These are phyloP conservation scores for Ustilago xerochloae DNA, from an alignment of 1,284 basidiomycete species.

Conservation along the genomic window DNA sequence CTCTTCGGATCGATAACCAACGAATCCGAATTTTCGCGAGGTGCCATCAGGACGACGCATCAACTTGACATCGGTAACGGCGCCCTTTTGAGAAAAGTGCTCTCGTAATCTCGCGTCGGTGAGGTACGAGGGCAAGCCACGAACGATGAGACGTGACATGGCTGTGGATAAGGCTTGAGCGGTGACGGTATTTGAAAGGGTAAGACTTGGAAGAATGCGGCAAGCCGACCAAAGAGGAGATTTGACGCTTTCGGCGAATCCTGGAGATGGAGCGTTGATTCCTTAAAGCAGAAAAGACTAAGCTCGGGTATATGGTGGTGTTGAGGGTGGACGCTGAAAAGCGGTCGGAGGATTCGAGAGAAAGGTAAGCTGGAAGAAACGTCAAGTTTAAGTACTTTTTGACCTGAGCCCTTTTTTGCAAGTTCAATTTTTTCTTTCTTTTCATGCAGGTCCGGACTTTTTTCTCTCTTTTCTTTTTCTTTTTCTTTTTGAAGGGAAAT, in stretches of 20 bases:
- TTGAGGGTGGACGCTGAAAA: slow-evolving; percentile 30
- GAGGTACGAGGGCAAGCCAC: slow-evolving; percentile 83
- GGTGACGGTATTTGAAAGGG: not conserved
- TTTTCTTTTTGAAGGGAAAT: slow-evolving; percentile 1
- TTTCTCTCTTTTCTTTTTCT: not conserved
- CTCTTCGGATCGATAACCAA: slow-evolving; percentile 84
- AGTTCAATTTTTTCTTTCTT: slow-evolving; percentile 3
- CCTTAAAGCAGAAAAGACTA: not conserved
- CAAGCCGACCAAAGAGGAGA: not conserved
- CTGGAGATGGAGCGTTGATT: not conserved
- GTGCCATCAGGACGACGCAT: slow-evolving; percentile 81
- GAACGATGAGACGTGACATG: slow-evolving; percentile 88
- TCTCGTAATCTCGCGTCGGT: slow-evolving; percentile 77
- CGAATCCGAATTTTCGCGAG: slow-evolving; percentile 88
- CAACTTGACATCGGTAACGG: slow-evolving; percentile 87
- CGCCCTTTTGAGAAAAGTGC: slow-evolving; percentile 73
- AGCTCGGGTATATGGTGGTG: slow-evolving; percentile 29
- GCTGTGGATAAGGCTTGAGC: not conserved
- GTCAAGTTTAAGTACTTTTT: slow-evolving; percentile 2
- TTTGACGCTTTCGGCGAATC: too few relatives aligned
- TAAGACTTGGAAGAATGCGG: not conserved
- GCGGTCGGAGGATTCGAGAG: slow-evolving; percentile 18
- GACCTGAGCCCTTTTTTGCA: not conserved
- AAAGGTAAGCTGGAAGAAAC: not conserved
- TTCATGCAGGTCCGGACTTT: slow-evolving; percentile 10